Conservation (phyloP, 2,329 filamentous ascomycete species). For the Geosmithia flava region DNA sequence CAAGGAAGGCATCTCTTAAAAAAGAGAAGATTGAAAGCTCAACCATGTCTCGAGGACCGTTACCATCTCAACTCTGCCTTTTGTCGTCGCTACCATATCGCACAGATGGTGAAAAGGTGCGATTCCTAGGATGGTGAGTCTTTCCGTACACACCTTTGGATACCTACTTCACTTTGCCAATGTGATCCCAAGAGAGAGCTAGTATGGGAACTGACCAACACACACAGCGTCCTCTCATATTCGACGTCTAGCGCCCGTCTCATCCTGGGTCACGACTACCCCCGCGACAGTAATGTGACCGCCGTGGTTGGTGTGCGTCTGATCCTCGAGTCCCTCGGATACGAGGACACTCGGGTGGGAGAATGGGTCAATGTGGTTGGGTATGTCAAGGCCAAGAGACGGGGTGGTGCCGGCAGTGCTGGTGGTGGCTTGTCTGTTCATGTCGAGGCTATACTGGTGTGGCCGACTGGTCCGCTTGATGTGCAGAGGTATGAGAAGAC, state of each 20-base stretch:
- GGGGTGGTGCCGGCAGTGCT: not conserved
- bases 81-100: conserved; percentile 45
- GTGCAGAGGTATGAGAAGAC: conserved; percentile 58
- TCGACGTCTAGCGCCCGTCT: conserved; percentile 45
- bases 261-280: conserved; percentile 56
- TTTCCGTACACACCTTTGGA: not conserved
- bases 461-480: conserved; percentile 63
- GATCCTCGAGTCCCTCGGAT: conserved; percentile 51
- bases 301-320: conserved; percentile 61
- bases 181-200: too few relatives aligned
- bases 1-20: too few relatives aligned
- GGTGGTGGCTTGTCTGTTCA: conserved; percentile 11
- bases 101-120: conserved; percentile 61
- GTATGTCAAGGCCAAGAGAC: conserved; percentile 36
- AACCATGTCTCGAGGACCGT: conserved; percentile 43
- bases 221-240: conserved; percentile 39
- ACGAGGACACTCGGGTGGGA: conserved; percentile 56
- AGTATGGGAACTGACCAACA: too few relatives aligned
- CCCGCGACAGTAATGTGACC: conserved; percentile 27
- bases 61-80: conserved; percentile 53
- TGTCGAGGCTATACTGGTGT: conserved; percentile 67
- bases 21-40: not conserved
- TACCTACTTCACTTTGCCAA: too few relatives aligned
- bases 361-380: conserved; percentile 85
- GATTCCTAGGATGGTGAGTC: conserved; percentile 82